Percentiles rank a stretch among this genome's conserved stretches.
Conservation (phyloP, 371 early-diverging fungal species). For the Sporodiniella umbellata region DNA sequence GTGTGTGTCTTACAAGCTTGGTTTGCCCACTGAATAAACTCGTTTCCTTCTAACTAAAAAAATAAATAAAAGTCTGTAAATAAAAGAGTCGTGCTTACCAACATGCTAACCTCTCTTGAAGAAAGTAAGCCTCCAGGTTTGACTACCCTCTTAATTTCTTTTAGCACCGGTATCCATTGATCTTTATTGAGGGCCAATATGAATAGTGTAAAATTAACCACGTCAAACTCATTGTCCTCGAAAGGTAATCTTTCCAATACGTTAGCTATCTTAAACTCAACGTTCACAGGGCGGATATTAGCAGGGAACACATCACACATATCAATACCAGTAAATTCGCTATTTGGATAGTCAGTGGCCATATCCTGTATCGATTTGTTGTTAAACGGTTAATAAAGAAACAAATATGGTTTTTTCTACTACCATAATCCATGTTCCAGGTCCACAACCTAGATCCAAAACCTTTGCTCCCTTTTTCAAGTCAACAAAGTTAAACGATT, state of each 20-base stretch:
- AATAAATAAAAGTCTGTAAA: neutral
- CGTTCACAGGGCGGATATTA: slow-evolving; percentile 45
- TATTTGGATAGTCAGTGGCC: slow-evolving; percentile 53
- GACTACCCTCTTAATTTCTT: slow-evolving; percentile 49
- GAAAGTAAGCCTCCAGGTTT: slow-evolving; percentile 61
- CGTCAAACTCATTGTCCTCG: slow-evolving; percentile 55
- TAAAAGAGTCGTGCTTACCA: slow-evolving; percentile 14
- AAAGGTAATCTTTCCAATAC: slow-evolving; percentile 50
- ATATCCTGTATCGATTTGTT: slow-evolving; percentile 43
- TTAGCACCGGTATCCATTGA: slow-evolving; percentile 46
- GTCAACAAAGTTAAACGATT: neutral
- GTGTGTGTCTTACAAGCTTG: slow-evolving; percentile 18
- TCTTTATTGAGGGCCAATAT: slow-evolving; percentile 44
- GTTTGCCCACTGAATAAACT: slow-evolving; percentile 30
- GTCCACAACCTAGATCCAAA: slow-evolving; percentile 53
- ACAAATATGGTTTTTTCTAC: too few relatives aligned
- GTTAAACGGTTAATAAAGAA: neutral
- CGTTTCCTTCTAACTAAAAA: slow-evolving; percentile 24
- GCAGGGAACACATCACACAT: slow-evolving; percentile 54
- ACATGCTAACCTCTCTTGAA: slow-evolving; percentile 43
- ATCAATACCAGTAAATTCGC: slow-evolving; percentile 54
- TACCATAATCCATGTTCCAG: slow-evolving; percentile 56
- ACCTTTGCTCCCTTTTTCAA: slow-evolving; percentile 17
- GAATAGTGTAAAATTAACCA: slow-evolving; percentile 54
- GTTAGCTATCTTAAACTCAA: slow-evolving; percentile 39